Percentiles rank a stretch among this genome's conserved stretches.
Evolutionary conservation across 2,329 filamentous ascomycete species (phyloP).

Genomic region (Colletotrichum sp.): DNA sequence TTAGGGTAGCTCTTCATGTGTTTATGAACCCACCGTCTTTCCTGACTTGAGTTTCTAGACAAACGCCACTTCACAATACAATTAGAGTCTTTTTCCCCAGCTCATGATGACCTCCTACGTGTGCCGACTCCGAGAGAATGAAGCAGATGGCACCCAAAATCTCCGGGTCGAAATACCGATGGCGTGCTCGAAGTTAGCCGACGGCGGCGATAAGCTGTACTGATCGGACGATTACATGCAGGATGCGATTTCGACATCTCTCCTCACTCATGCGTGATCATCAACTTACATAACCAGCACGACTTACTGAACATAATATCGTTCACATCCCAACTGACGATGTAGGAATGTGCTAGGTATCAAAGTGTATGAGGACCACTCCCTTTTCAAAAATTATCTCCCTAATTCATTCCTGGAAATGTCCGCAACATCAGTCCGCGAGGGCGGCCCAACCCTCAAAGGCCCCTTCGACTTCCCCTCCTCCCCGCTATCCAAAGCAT

Average conservation of each 20-base stretch:
- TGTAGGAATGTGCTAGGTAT: too few relatives aligned
- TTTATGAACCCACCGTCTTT: too few relatives aligned
- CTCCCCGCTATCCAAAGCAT: background rate
- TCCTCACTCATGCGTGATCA: background rate
- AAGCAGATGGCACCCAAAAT: background rate
- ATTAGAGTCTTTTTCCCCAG: background rate
- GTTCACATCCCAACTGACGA: background rate
- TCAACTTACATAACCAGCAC: background rate
- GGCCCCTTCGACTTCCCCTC: background rate
- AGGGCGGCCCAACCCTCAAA: background rate
- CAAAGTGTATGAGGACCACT: background rate
- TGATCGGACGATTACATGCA: background rate
- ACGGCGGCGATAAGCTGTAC: background rate
- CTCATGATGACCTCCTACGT: background rate
- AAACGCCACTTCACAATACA: background rate
- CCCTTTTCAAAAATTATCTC: background rate
- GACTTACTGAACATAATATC: background rate
- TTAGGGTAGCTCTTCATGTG: background rate
- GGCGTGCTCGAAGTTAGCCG: background rate
- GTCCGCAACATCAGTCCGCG: constrained; percentile 1
- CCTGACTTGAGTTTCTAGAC: background rate
- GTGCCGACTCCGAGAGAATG: accelerated
- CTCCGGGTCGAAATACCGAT: background rate
- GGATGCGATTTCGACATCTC: background rate
- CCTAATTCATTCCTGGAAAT: background rate